Conservation (phyloP, 768 basidiomycete genomes). For the Mrakia gelida region DNA sequence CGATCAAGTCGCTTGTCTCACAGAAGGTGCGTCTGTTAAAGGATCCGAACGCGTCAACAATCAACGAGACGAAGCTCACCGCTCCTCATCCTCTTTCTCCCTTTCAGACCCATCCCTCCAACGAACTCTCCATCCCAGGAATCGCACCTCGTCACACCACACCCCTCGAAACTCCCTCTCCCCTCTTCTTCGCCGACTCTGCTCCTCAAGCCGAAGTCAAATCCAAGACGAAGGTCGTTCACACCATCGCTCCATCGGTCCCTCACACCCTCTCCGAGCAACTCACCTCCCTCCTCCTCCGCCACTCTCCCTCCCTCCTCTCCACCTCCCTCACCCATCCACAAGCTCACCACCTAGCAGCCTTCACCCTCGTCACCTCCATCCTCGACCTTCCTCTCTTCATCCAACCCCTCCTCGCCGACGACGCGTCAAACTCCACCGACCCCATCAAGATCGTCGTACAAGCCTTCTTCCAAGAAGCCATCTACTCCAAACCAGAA, state of each 20-base stretch:
- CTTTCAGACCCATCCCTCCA: no score
- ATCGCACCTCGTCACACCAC: no score
- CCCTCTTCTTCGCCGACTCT: no score
- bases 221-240: background rate
- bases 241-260: background rate
- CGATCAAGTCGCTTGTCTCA: no score
- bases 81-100: no score
- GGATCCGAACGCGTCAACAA: no score
- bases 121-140: no score
- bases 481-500: background rate
- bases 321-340: background rate
- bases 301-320: background rate
- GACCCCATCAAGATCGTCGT: background rate
- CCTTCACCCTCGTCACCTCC: background rate
- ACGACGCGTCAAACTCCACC: background rate
- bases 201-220: background rate
- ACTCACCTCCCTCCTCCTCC: background rate
- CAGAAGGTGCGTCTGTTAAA: background rate
- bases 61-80: no score
- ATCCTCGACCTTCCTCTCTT: background rate
- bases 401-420: background rate
- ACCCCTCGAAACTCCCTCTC: no score
- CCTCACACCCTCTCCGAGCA: background rate
- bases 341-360: background rate
- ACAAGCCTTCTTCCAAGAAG: background rate